Evolutionary conservation across 305 asterid species (phyloP), one percentile per base, ranked within the genome.

Genomic region (Ilex paraguariensis): DNA sequence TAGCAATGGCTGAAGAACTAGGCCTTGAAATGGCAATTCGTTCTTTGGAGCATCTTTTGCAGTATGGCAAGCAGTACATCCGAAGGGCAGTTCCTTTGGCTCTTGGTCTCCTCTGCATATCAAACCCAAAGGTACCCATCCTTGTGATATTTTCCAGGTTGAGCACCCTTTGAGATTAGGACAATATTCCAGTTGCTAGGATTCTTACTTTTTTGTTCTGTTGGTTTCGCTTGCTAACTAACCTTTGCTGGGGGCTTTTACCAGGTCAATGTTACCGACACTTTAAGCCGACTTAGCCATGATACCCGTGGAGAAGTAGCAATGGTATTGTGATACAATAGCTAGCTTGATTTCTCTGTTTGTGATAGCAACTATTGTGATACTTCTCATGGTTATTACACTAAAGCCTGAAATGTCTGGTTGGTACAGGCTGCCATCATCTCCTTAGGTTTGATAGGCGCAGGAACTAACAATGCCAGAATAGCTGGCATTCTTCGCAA

Each of bases 401-500:
- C 28, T 21, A 21, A 21, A 21, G 9, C 6, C 42, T 36, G 42
- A 36, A 36, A 36, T 36, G 44, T 60, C 56, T 62, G 68, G 53
- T 52, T 72, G 33, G 12, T 57, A 63, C 79, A 93, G 98, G 91
- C 96, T 65, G 96, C 96, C 60, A 85, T 86, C 55, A 67, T 93
- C 50, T 81, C 99, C 4, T 75, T 93, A 84, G 99, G 99, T 52
- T 74, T 93, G 82, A 93, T 90, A 69, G 98, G 99, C 54, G 96
- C 96, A 57, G 99, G 99, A 72, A 93, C 99, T 67, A 93, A 93
- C 79, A 93, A 93, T 66, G 99, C 97, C 10, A 86, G 97, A 79
- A 93, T 93, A 71, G 96, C 96, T 73, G 97, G 96, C 76, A 93
- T 93, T 95, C 96, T 93, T 71, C 91, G 95, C 12, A 93, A 87